These are phyloP conservation scores for Ceratobasidium sp. DNA, from an alignment of 1,284 basidiomycete genomes.

Conservation along the genomic window DNA sequence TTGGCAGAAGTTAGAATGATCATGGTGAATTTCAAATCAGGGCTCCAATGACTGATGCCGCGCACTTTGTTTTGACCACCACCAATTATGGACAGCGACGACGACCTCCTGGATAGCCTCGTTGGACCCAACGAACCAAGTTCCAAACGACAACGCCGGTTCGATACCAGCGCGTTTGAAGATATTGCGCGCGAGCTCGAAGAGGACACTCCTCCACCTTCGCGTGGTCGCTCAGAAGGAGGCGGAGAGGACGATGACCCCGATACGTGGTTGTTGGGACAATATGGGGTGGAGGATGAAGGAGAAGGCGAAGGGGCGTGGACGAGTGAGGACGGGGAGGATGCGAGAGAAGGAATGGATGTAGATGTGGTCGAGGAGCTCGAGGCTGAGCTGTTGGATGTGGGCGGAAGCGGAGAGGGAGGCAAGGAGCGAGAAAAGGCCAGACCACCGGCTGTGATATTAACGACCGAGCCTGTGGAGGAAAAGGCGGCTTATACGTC, in stretches of 20 bases:
- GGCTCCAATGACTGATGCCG: neutral
- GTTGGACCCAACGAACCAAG: neutral
- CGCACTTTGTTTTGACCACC: neutral
- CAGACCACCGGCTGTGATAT: neutral
- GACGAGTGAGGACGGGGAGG: slow-evolving; percentile 19
- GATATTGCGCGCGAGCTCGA: slow-evolving; percentile 41
- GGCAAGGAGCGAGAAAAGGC: slow-evolving; percentile 2
- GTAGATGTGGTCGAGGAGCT: slow-evolving; percentile 14
- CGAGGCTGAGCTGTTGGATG: slow-evolving; percentile 8
- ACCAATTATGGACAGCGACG: slow-evolving; percentile 35
- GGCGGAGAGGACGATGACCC: slow-evolving; percentile 38
- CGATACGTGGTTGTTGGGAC: slow-evolving; percentile 31
- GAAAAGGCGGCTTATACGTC: slow-evolving; percentile 39
- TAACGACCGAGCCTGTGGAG: neutral
- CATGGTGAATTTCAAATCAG: neutral
- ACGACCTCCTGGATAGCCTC: slow-evolving; percentile 25
- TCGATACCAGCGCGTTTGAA: slow-evolving; percentile 18
- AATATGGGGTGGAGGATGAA: slow-evolving; percentile 9
- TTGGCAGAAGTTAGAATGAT: neutral
- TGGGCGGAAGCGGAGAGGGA: neutral
- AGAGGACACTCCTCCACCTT: slow-evolving; percentile 16
- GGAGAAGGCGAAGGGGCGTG: slow-evolving; percentile 6
- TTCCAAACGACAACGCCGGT: neutral
- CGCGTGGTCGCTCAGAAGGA: slow-evolving; percentile 7
- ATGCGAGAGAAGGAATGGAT: slow-evolving; percentile 13